Percentiles rank a stretch among this genome's conserved stretches.
Conservation (phyloP, 1,284 basidiomycete genomes). For the Fistulinella cinereoalba region DNA sequence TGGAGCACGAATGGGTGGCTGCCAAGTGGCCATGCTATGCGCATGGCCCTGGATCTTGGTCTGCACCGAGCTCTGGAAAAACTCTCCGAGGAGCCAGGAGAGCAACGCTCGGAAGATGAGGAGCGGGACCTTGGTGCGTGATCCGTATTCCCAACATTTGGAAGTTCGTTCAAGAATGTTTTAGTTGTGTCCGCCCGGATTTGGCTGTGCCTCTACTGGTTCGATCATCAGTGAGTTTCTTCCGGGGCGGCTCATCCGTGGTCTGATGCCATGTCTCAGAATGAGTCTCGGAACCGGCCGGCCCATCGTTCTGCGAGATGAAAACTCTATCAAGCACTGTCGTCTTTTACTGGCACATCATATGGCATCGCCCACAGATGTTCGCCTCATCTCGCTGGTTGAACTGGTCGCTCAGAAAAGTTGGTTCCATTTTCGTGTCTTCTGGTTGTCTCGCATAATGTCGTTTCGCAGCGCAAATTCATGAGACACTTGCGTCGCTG, state of each 20-base stretch:
- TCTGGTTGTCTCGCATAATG: slow-evolving; percentile 5
- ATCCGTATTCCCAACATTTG: slow-evolving; percentile 1
- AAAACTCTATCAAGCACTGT: slow-evolving; percentile 82
- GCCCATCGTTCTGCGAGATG: slow-evolving; percentile 85
- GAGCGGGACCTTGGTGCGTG: slow-evolving; percentile 78
- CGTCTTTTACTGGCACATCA: slow-evolving; percentile 78
- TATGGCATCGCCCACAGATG: slow-evolving; percentile 86
- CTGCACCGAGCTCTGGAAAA: slow-evolving; percentile 89
- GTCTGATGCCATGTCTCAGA: slow-evolving; percentile 41
- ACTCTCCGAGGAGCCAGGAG: slow-evolving; percentile 70
- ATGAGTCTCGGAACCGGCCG: slow-evolving; percentile 90
- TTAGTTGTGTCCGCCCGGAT: slow-evolving; percentile 87
- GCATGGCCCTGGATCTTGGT: slow-evolving; percentile 92
- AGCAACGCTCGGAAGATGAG: slow-evolving; percentile 73
- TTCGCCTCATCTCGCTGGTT: slow-evolving; percentile 81
- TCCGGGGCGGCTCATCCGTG: slow-evolving; percentile 6
- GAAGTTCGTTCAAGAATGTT: slow-evolving; percentile 8
- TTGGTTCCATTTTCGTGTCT: slow-evolving; percentile 33
- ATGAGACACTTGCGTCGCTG: slow-evolving; percentile 82
- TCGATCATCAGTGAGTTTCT: slow-evolving; percentile 77
- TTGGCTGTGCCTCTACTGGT: slow-evolving; percentile 93
- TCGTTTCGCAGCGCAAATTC: slow-evolving; percentile 69
- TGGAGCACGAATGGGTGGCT: slow-evolving; percentile 96
- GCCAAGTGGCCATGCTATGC: slow-evolving; percentile 88
- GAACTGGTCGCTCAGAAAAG: slow-evolving; percentile 92